These are phyloP conservation scores for Rugonectria rugulosa DNA, from an alignment of 2,329 filamentous ascomycete species.

Conservation along the genomic window DNA sequence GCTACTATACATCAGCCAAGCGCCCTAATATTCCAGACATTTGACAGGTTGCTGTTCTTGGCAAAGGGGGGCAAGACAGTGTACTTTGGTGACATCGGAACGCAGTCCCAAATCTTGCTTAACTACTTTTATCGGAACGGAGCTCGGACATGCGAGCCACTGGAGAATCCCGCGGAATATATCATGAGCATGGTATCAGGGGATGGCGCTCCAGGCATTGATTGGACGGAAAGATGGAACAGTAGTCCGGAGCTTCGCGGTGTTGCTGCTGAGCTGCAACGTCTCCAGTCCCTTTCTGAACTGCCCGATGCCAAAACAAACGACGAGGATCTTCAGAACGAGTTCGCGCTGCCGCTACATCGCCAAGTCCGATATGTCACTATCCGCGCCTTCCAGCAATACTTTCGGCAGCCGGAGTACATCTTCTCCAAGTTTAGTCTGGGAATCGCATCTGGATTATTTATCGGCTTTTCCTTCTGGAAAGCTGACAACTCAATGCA, in stretches of 20 bases:
- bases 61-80: conserved; percentile 24
- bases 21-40: conserved; percentile 42
- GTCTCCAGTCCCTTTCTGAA: conserved; percentile 51
- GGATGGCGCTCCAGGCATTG: conserved; percentile 65
- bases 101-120: conserved; percentile 70
- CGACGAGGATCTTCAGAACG: neutral
- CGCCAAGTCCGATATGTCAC: conserved; percentile 72
- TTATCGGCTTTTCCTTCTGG: conserved; percentile 14
- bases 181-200: conserved; percentile 55
- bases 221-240: conserved; percentile 70
- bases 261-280: conserved; percentile 63
- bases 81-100: conserved; percentile 69
- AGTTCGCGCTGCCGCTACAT: conserved; percentile 62
- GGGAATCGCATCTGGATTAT: conserved; percentile 46
- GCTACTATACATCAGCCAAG: conserved; percentile 60
- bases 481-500: conserved; percentile 3
- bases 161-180: conserved; percentile 74
- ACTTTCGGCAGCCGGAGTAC: conserved; percentile 88
- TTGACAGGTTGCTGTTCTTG: conserved; percentile 63
- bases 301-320: neutral
- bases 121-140: conserved; percentile 79
- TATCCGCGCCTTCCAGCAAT: conserved; percentile 80
- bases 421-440: conserved; percentile 82
- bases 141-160: conserved; percentile 65
- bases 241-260: conserved; percentile 59